These are phyloP conservation scores for Solanum piurae DNA, from an alignment of 257 asterid genomes.

Conservation along the genomic window DNA sequence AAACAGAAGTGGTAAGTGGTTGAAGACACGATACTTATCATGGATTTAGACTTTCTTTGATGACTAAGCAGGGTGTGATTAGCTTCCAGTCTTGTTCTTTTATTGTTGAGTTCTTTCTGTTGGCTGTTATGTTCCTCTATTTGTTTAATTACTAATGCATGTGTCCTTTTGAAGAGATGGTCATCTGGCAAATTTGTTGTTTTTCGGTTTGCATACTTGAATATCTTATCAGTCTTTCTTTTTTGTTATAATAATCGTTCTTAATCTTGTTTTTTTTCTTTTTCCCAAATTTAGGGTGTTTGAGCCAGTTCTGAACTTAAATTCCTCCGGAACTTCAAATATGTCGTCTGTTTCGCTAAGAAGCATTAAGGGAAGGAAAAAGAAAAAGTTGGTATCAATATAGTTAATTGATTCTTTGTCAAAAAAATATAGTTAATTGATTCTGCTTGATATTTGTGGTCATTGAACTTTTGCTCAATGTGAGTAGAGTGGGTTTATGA, in stretches of 20 bases:
- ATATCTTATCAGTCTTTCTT: background rate
- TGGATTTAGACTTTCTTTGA: background rate
- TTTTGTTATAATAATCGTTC: background rate
- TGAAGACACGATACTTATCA: background rate
- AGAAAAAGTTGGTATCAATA: constrained; percentile 57
- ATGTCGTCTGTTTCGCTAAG: constrained; percentile 19
- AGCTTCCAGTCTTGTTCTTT: background rate
- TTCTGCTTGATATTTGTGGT: background rate
- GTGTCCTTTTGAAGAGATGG: background rate
- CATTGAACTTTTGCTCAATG: background rate
- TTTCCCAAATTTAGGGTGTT: constrained; percentile 33
- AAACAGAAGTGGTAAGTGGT: background rate
- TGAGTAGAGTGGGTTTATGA: background rate
- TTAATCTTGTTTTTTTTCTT: background rate
- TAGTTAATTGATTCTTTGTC: background rate
- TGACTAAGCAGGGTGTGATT: background rate
- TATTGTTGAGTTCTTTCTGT: background rate
- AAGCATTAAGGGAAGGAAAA: constrained; percentile 61
- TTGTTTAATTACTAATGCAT: background rate
- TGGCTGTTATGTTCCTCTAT: background rate
- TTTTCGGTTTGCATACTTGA: background rate
- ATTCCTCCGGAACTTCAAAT: constrained; percentile 30
- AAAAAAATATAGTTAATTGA: constrained; percentile 3
- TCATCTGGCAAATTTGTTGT: background rate
- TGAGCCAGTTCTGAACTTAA: constrained; percentile 42